Conservation (phyloP, 2,329 filamentous ascomycete genomes). For the Cladosporium colombiae region DNA sequence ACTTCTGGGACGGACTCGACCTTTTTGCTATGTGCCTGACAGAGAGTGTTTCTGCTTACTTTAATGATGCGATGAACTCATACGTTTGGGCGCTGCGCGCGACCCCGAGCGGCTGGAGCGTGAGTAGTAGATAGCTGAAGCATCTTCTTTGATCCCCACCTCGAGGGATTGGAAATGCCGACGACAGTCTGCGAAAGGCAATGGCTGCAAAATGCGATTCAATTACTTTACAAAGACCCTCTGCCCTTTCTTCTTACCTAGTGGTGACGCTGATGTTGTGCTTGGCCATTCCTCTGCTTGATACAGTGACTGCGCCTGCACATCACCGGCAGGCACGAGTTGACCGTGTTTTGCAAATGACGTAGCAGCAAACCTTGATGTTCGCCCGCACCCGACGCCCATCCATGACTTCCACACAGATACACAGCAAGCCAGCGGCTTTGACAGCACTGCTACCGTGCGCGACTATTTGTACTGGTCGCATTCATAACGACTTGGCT, state of each 20-base stretch:
- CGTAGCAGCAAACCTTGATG: not conserved
- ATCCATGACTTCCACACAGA: not conserved
- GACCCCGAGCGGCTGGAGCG: conserved; percentile 2
- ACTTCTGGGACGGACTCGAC: not conserved
- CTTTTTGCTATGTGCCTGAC: conserved; percentile 5
- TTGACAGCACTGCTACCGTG: not conserved
- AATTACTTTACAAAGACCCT: not conserved
- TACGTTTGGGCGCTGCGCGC: not conserved
- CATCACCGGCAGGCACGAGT: too few relatives aligned
- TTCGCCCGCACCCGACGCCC: not conserved
- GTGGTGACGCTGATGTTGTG: not conserved
- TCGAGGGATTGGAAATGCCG: not conserved
- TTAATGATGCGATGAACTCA: conserved; percentile 8
- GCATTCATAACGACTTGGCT: too few relatives aligned
- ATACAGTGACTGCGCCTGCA: too few relatives aligned
- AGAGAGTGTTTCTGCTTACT: not conserved
- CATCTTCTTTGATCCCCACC: not conserved
- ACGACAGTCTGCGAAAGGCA: conserved; percentile 1
- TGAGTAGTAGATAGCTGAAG: conserved; percentile 7
- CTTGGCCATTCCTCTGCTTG: too few relatives aligned
- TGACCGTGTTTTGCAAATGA: not conserved
- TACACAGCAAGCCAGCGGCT: not conserved
- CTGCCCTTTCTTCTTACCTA: not conserved
- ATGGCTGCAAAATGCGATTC: not conserved
- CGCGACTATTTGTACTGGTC: not conserved